Evolutionary conservation across 2,329 filamentous ascomycete genomes (phyloP).

Genomic region (Orbilia javanica): DNA sequence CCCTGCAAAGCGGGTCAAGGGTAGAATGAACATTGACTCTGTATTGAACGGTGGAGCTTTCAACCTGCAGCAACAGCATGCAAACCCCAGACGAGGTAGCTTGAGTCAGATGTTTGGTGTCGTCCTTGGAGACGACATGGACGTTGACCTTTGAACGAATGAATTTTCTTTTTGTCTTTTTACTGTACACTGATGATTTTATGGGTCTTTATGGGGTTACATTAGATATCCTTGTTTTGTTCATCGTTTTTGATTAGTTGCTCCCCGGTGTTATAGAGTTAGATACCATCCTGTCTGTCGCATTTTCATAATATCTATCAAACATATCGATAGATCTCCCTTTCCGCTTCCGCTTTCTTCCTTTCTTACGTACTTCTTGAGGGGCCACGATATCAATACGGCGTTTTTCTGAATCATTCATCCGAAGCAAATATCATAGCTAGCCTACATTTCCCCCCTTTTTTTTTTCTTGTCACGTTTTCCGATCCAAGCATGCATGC

Average conservation of each 20-base stretch:
- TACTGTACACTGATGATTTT: constrained; percentile 4
- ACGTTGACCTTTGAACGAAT: constrained; percentile 40
- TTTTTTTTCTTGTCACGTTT: background rate
- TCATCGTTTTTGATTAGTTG: background rate
- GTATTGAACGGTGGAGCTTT: constrained; percentile 47
- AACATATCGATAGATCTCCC: background rate
- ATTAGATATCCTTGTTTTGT: constrained; percentile 21
- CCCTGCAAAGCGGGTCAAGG: constrained; percentile 47
- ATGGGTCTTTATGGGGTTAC: background rate
- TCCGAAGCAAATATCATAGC: background rate
- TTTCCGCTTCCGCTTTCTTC: background rate
- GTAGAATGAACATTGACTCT: constrained; percentile 55
- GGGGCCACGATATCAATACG: constrained; percentile 8
- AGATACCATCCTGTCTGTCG: constrained; percentile 15
- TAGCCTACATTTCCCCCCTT: background rate
- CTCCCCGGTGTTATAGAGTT: constrained; percentile 1
- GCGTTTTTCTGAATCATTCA: constrained; percentile 3
- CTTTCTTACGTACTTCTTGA: constrained; percentile 3
- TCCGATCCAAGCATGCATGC: background rate
- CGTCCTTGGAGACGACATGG: constrained; percentile 49
- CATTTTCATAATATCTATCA: background rate
- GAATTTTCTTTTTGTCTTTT: constrained; percentile 22
- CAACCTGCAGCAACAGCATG: constrained; percentile 28
- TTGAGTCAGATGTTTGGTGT: constrained; percentile 56
- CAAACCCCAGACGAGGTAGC: constrained; percentile 30